Base-by-base conservation (phyloP, 352 stramenopile genomes). In the Phytopythium kandeliae region DNA sequence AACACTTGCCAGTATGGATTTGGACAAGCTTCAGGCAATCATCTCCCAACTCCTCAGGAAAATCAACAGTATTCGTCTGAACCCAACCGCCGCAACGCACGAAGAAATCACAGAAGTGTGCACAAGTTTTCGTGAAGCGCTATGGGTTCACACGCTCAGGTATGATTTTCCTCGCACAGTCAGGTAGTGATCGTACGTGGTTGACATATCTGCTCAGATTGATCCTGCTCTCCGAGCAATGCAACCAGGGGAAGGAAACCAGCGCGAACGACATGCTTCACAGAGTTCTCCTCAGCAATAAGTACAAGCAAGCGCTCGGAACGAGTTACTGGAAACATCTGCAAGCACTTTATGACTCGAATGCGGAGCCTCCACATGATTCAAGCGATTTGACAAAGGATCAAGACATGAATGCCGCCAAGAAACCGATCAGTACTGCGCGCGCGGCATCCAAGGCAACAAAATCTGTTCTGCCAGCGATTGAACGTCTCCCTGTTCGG, bases 121-220 rank as follows among this genome's bases (percentile, higher is more conserved):
- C 43, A 34, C 51, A 9, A 84, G 63, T 45, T 81, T 87, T 57
- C 77, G 77, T 19, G 70, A 87, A 61, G 64, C 62, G 28, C 38
- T 60, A 17, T 91, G 75, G 74, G 55, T 91, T 12, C 79, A 91
- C 48, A 71, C 64, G 3, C 51, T 91, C 26, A 70, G 70, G 79
- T 91, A 72, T 25, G 55, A 22, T 17, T 49, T 52, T 6, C 7
- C 19, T n/a, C n/a, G n/a, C n/a, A n/a, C n/a, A n/a, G n/a, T n/a
- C n/a, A n/a, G n/a, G n/a, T n/a, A n/a, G n/a, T n/a, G n/a, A n/a
- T n/a, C 47, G 34, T 13, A n/a, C 13, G 43, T 31, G 28, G 25
- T 12, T 44, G 65, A 47, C n/a, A 36, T 69, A n/a, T n/a, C n/a
- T 25, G 42, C 66, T 11, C 54, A 70, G 45, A 64, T 72, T 40